These are phyloP conservation scores for Triglochin maritima DNA, from an alignment of 106 monocot genomes.

Conservation along the genomic window DNA sequence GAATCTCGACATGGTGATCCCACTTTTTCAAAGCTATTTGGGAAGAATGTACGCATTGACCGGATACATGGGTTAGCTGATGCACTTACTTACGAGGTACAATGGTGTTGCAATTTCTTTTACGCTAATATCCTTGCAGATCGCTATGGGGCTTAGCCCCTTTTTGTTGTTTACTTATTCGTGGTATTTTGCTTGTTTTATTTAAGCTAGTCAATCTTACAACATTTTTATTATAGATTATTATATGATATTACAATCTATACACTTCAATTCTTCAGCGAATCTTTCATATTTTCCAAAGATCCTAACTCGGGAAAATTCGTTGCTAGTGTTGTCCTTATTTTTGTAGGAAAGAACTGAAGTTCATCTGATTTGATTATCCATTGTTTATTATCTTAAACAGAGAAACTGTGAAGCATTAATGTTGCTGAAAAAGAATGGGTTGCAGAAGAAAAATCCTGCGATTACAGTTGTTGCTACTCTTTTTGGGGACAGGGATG, in stretches of 20 bases:
- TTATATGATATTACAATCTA: no score
- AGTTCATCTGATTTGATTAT: no score
- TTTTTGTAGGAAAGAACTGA: no score
- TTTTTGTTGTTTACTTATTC: background rate
- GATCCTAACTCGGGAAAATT: no score
- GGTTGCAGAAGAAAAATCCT: slow-evolving; percentile 83
- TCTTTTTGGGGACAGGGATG: slow-evolving; percentile 81
- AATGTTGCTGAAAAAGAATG: slow-evolving; percentile 91
- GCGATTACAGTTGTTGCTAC: slow-evolving; percentile 75
- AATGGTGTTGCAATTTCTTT: background rate
- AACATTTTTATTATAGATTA: no score
- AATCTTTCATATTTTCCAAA: no score
- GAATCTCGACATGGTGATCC: slow-evolving; percentile 97
- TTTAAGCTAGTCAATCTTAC: no score
- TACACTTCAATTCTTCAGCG: no score
- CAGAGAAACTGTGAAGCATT: slow-evolving; percentile 96
- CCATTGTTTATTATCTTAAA: background rate
- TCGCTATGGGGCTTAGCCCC: background rate
- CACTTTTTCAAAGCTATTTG: slow-evolving; percentile 90
- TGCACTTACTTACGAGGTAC: slow-evolving; percentile 80
- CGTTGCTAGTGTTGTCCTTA: no score
- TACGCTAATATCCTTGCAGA: background rate
- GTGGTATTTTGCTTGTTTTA: background rate
- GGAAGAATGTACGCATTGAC: slow-evolving; percentile 86
- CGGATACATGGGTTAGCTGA: slow-evolving; percentile 91